Base-by-base conservation (phyloP, 2,329 filamentous ascomycete genomes). In the Apiospora rasikravindrae region DNA sequence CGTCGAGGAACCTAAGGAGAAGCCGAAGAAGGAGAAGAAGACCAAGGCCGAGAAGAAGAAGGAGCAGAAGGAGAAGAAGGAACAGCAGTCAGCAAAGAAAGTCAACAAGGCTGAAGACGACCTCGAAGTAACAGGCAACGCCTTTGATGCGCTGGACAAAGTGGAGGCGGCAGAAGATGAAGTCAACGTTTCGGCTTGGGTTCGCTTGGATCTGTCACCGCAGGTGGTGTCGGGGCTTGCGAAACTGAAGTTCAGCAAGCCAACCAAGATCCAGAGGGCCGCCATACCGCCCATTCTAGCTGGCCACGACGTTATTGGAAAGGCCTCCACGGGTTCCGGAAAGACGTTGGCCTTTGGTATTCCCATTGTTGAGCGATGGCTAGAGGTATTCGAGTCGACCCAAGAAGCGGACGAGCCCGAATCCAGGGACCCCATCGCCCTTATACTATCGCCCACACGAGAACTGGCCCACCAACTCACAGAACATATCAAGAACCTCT, bases 341-440 rank as follows among this genome's bases (percentile, higher is more conserved):
- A 99, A 99, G 84, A 99, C 96, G 0, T 85, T 99, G 64, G 96
- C 96, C 0, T 99, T 98, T 81, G 94, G 93, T 1, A 95, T 99
- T 74, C 96, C 96, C 0, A 96, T 99, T 71, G 86, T 98, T 13
- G 95, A 99, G 81, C 88, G 89, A 71, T 98, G 92, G 86, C 83
- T 99, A 14, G 78, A 83, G 70, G 78, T 80, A 68, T 82, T 84
- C 33, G 82, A 84, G 40, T 78, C 83, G 49, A 78, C 82, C 3
- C 77, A 77, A 4, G 77, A 81, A 24, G 77, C 79, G 8, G 71
- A 76, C 13, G 69, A 70, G 4, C 33, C 57, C 29, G 75, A 78
- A 33, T 77, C 81, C 2, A 84, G 86, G 73, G 82, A 83, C 0
- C 93, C 95, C 0, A 87, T 92, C 70, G 94, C 94, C 1, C 83